phyloP scores from a whole-genome alignment of 306 rosid species.

The Crataegus laevigata region DNA sequence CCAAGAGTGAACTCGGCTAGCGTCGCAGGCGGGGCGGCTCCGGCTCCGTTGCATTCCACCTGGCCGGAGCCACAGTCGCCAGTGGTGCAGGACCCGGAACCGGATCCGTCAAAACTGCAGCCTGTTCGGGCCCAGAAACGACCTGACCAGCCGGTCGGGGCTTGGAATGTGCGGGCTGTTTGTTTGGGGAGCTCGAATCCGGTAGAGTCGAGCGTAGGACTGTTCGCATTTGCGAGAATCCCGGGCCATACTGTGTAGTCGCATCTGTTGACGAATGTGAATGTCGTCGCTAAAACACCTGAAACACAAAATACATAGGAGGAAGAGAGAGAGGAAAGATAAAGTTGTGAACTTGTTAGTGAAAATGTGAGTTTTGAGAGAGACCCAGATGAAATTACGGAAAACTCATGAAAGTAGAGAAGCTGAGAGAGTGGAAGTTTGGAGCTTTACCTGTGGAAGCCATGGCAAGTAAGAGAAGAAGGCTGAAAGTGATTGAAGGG shows the following conservation, averaged over 20 bases:
- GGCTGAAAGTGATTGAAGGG: conserved; percentile 16
- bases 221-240: conserved; percentile 78
- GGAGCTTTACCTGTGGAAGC: conserved; percentile 29
- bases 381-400: background rate
- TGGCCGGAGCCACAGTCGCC: conserved; percentile 87
- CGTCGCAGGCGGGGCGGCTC: conserved; percentile 83
- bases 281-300: conserved; percentile 54
- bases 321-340: background rate
- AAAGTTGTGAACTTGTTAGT: background rate
- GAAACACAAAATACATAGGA: background rate
- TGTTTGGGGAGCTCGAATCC: conserved; percentile 84
- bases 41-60: conserved; percentile 82
- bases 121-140: conserved; percentile 90
- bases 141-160: conserved; percentile 98
- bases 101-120: conserved; percentile 72
- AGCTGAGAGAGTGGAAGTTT: background rate
- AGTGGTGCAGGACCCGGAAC: conserved; percentile 66
- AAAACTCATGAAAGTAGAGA: background rate
- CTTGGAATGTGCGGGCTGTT: conserved; percentile 58
- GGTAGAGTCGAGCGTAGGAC: conserved; percentile 55
- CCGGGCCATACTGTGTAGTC: conserved; percentile 93
- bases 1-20: conserved; percentile 94
- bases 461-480: conserved; percentile 31
- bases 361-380: background rate
- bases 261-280: conserved; percentile 74